These are phyloP conservation scores for Trametes polyzona DNA, from an alignment of 1,284 basidiomycete species.

Conservation along the genomic window DNA sequence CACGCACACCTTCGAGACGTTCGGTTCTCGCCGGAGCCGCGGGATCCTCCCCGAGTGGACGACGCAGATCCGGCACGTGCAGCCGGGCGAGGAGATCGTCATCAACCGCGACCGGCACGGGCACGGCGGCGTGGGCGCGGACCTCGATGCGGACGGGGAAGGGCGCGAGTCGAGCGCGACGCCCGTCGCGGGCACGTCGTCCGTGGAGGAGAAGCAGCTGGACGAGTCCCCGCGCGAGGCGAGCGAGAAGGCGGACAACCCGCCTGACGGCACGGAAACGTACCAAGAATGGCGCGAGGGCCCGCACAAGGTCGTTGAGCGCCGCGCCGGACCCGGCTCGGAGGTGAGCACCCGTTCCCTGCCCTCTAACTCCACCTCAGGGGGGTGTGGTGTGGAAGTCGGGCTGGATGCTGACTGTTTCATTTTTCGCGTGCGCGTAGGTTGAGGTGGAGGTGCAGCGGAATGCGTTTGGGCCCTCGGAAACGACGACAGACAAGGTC, in stretches of 20 bases:
- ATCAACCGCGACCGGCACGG: constrained; percentile 74
- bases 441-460: constrained; percentile 66
- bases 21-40: constrained; percentile 36
- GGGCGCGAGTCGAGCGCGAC: constrained; percentile 29
- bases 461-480: constrained; percentile 43
- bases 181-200: constrained; percentile 21
- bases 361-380: constrained; percentile 11
- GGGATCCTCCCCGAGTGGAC: constrained; percentile 66
- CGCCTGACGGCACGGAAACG: constrained; percentile 49
- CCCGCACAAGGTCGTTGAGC: constrained; percentile 67
- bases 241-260: constrained; percentile 40
- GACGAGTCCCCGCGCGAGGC: constrained; percentile 37
- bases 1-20: constrained; percentile 57
- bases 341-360: constrained; percentile 53
- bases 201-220: constrained; percentile 24
- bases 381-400: background rate
- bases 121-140: too few relatives aligned
- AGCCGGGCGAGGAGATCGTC: constrained; percentile 71
- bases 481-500: constrained; percentile 30
- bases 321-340: constrained; percentile 55
- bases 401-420: constrained; percentile 1
- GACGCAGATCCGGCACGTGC: constrained; percentile 71
- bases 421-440: constrained; percentile 33
- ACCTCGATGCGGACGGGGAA: constrained; percentile 59
- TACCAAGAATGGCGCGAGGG: constrained; percentile 73